Evolutionary conservation across 805 yeast species (phyloP).

Genomic region (Suhomyces canberraensis): DNA sequence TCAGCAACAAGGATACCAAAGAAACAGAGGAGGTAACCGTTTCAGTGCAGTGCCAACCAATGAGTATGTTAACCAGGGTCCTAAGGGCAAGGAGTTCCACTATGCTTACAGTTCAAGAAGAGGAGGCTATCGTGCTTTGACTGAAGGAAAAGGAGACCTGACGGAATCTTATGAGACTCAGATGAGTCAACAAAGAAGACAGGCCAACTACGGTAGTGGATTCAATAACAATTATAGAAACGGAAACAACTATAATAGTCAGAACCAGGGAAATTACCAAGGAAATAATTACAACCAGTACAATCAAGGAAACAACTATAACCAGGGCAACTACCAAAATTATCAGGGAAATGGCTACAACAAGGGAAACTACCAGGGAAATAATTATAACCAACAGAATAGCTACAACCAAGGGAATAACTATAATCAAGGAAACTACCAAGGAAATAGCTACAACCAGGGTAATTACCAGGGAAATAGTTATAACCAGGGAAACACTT

Average conservation of each 20-base stretch:
- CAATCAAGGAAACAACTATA: conserved; percentile 4
- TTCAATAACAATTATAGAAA: conserved; percentile 8
- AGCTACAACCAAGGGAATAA: conserved; percentile 17
- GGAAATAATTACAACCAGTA: conserved; percentile 6
- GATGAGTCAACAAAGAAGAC: conserved; percentile 9
- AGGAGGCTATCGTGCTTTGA: conserved; percentile 38
- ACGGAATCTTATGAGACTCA: conserved; percentile 9
- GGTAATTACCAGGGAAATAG: conserved; percentile 8
- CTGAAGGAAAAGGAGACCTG: conserved; percentile 10
- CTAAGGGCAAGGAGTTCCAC: conserved; percentile 32
- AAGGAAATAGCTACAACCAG: conserved; percentile 4
- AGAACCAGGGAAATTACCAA: conserved; percentile 9
- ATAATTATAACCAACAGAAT: conserved; percentile 6
- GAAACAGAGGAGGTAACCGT: conserved; percentile 15
- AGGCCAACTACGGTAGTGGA: conserved; percentile 10
- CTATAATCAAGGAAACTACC: conserved; percentile 5
- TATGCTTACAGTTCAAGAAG: conserved; percentile 31
- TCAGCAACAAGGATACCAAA: conserved; percentile 46
- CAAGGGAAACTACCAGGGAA: conserved; percentile 11
- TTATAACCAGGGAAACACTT: neutral
- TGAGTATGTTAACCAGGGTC: conserved; percentile 40
- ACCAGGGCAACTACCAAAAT: conserved; percentile 12
- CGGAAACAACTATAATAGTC: conserved; percentile 9
- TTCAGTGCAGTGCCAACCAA: conserved; percentile 30
- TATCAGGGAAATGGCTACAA: conserved; percentile 6